Evolutionary conservation across 345 rosid species (phyloP), one percentile per base, ranked within the genome.

Genomic region (Salix brachista): DNA sequence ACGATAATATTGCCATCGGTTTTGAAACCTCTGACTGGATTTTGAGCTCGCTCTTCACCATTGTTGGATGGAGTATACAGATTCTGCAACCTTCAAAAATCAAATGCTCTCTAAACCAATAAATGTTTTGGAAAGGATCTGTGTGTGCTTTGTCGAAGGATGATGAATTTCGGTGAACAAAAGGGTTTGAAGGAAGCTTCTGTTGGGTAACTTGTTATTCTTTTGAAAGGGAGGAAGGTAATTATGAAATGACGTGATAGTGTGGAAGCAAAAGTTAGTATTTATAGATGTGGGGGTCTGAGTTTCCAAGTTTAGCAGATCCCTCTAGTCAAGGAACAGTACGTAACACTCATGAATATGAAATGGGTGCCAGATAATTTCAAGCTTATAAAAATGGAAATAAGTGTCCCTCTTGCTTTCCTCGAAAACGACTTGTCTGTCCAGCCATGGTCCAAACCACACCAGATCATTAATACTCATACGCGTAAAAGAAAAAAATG

Each of bases 21-120:
- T 89, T 48, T 3, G 78, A 68, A 83, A 67, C 70, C 69, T 82
- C 86, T 66, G 84, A 68, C 75, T 82, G 80, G 78, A 84, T 85
- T 87, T 82, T 84, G 28, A 52, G 84, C 81, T 88, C 93, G 65
- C 80, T 76, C 87, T 90, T 93, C 87, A 89, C 94, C 98, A 93
- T 90, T 58, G 28, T 23, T 10, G 13, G 64, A 23, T 23, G 14
- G 64, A 58, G 14, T 10, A 3, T 56, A 10, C 4, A n/a, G 62
- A n/a, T 56, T 56, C 9, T 9, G 11, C 62, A 56, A 23, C 26
- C 28, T 23, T 56, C 25, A 10, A 4, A 58, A 25, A 10, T 1
- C 14, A 58, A 10, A n/a, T 4, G 62, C 28, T n/a, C 28, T n/a
- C 28, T n/a, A 13, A 23, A 58, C 13, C 62, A 58, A 58, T 3